A percentile compares a stretch with the other conserved stretches of the same genome.
Conservation (phyloP, 768 basidiomycete species). For the Naganishia antarctica region DNA sequence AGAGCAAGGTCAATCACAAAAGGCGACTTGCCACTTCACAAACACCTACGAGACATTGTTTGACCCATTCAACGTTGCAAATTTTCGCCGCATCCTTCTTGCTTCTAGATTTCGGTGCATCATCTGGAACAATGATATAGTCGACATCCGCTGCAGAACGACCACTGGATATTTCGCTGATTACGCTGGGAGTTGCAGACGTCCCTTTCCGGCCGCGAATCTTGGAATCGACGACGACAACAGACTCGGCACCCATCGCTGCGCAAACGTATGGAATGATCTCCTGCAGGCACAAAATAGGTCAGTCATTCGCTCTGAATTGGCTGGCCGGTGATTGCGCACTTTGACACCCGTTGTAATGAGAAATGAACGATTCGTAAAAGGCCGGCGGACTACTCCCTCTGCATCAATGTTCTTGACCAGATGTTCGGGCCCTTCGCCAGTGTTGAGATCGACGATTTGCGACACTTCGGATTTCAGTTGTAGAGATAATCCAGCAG, state of each 20-base stretch:
- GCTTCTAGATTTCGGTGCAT: conserved; percentile 16
- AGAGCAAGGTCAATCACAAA: background rate
- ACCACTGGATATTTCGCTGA: conserved; percentile 29
- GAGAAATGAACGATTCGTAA: conserved; percentile 9
- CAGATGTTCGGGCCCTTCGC: conserved; percentile 40
- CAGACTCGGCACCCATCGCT: conserved; percentile 68
- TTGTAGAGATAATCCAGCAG: conserved; percentile 54
- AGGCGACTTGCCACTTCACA: too few relatives aligned
- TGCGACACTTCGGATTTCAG: conserved; percentile 54
- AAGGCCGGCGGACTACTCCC: conserved; percentile 18
- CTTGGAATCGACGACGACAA: conserved; percentile 43
- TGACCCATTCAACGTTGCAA: conserved; percentile 40
- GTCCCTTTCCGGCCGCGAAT: background rate
- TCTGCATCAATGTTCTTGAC: background rate
- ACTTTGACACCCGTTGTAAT: conserved; percentile 13
- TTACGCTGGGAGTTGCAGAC: background rate
- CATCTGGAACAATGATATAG: conserved; percentile 18
- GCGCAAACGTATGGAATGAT: conserved; percentile 62
- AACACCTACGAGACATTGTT: conserved; percentile 44
- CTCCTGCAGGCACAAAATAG: conserved; percentile 40
- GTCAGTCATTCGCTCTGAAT: background rate
- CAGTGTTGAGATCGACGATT: conserved; percentile 56
- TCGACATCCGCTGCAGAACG: conserved; percentile 34
- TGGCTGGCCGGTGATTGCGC: conserved; percentile 38
- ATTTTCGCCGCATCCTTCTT: conserved; percentile 16